Conservation (phyloP, 23 red algal genomes). For the Porphyridium purpureum region DNA sequence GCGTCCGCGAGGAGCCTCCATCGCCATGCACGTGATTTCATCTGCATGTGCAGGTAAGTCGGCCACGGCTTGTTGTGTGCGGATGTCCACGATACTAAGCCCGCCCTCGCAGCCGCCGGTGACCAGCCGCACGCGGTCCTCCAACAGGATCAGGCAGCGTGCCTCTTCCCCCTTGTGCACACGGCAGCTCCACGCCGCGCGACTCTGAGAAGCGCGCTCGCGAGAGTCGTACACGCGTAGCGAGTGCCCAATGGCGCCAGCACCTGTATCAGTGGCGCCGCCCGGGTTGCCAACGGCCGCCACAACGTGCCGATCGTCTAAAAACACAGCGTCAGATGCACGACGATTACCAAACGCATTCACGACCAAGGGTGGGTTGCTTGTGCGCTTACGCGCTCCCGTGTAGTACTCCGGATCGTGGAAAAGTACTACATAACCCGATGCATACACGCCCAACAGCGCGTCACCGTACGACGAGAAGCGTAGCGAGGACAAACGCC, state of each 20-base stretch:
- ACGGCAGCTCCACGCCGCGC: slow-evolving; percentile 9
- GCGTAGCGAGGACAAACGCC: slow-evolving; percentile 32
- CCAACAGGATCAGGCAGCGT: slow-evolving; percentile 44
- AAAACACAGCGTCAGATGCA: slow-evolving; percentile 30
- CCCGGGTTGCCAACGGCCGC: slow-evolving; percentile 52
- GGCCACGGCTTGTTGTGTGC: slow-evolving; percentile 44
- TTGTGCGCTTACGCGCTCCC: too few species aligned
- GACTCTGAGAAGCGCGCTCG: background rate
- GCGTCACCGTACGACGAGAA: slow-evolving; percentile 70
- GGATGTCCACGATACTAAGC: slow-evolving; percentile 50
- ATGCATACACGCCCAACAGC: slow-evolving; percentile 43
- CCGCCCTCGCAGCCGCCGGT: slow-evolving; percentile 67
- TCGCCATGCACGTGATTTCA: slow-evolving; percentile 44
- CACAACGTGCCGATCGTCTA: slow-evolving; percentile 58
- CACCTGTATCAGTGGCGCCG: background rate
- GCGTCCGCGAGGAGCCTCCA: slow-evolving; percentile 43
- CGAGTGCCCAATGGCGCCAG: slow-evolving; percentile 19
- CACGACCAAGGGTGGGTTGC: slow-evolving; percentile 14
- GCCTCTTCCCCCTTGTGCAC: slow-evolving; percentile 18
- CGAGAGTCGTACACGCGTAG: slow-evolving; percentile 66
- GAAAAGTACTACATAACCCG: slow-evolving; percentile 57
- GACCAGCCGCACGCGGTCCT: slow-evolving; percentile 50
- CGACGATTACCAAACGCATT: slow-evolving; percentile 54
- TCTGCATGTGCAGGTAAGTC: slow-evolving; percentile 48
- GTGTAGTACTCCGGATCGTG: too few species aligned